Base-by-base conservation (phyloP, 1,284 basidiomycete species). In the Papiliotrema laurentii region DNA sequence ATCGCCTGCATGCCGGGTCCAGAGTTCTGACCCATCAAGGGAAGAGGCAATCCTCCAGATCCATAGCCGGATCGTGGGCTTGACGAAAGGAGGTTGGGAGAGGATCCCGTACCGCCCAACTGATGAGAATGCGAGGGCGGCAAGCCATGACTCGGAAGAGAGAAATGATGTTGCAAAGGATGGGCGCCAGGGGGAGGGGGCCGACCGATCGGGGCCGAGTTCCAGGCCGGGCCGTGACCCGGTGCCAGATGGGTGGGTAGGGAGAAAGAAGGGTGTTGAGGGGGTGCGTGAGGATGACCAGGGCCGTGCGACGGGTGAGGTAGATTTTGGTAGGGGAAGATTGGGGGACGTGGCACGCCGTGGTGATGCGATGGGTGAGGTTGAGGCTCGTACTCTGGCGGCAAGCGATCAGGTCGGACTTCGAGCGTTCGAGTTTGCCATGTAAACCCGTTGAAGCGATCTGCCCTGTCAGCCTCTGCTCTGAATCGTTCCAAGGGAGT, bases 341-440 rank as follows among this genome's bases (percentile, higher is more conserved):
- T 36, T 21, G 45, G 50, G 14, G 55, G 53, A 35, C 41, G 68
- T 27, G 46, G 34, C 10, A 19, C 18, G 19, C 24, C 18, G 13
- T 42, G 47, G 53, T 42, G 49, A 28, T 53, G 54, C 16, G 48
- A n/a, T 39, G 57, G 51, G 63, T 68, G 65, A 47, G 72, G 55
- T 74, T 79, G 62, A 73, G 76, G 60, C 78, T 83, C 58, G 72
- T 77, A 74, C 59, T 77, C 76, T 54, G 76, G 75, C 40, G 80
- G 80, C 49, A 91, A 76, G 25, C 89, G 80, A 72, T 94, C 89
- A 9, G 85, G 85, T 19, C 89, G 80, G 26, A 94, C 89, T 72
- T 94, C 89, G 22, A 93, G 81, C 24, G 86, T 81, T n/a, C 89
- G 78, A 3, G 87, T 88, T 73, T 93, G 90, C 89, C 90, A 94